Base-by-base conservation (phyloP, 2,329 filamentous ascomycete genomes). In the Aspergillus luchuensis region DNA sequence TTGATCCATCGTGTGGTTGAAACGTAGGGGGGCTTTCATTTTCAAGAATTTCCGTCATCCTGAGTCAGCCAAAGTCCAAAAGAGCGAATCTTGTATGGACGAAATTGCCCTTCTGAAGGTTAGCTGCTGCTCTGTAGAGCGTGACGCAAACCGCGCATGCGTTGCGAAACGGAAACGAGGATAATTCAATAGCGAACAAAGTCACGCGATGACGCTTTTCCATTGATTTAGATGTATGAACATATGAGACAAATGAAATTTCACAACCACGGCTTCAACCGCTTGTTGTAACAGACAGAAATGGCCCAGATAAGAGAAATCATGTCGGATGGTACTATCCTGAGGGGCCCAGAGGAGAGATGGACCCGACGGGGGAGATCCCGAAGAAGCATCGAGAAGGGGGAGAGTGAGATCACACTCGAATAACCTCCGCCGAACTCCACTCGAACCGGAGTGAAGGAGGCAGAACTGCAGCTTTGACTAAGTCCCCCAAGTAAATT, bases 301-400 rank as follows among this genome's bases (percentile, higher is more conserved):
- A 11, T 25, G 47, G 25, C 21, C 36, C 45, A 43, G 30, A 49
- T 33, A n/a, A 41, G 43, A 36, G 33, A 43, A 19, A 45, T 45
- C 19, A 13, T 21, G 41, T 21, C 21, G 41, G 41, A 6, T 23
- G 23, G 23, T 25, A 3, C 41, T 39, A 50, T 50, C 10, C 25
- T 50, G 25, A 15, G 25, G 47, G 47, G 47, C 8, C 2, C 8
- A 28, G 13, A 49, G 30, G 15, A 28, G 47, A 39, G 23, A 19
- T 11, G 33, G 11, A 21, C 43, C 30, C 43, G 28, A 45, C 25
- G 23, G 49, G 30, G 21, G n/a, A 17, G 10, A 30, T 28, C 33
- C 28, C 19, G 25, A 45, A 38, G 56, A 58, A 58, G 11, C 48
- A 33, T 58, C 36, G 50, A 58, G 45, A 50, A 52, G 43, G 41